These are phyloP conservation scores for Tuber indicum DNA, from an alignment of 495 filamentous ascomycete species.

Conservation along the genomic window DNA sequence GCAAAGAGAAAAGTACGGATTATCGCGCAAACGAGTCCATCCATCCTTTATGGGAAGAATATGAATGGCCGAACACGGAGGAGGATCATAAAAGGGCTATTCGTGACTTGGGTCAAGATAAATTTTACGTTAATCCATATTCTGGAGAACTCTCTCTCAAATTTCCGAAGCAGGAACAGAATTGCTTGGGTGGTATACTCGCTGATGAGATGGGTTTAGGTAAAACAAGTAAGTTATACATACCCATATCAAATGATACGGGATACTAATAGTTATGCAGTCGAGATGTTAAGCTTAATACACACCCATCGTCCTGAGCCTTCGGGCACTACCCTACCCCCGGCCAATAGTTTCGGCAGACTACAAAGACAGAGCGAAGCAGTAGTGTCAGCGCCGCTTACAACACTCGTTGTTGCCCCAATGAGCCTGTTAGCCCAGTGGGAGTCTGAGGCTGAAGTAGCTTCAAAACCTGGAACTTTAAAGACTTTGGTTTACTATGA, in stretches of 20 bases:
- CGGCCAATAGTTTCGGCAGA: slow-evolving; percentile 49
- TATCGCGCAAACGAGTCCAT: slow-evolving; percentile 62
- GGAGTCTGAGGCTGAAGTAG: slow-evolving; percentile 89
- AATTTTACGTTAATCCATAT: slow-evolving; percentile 94
- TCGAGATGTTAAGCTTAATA: slow-evolving; percentile 92
- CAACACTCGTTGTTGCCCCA: slow-evolving; percentile 88
- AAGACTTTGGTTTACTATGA: slow-evolving; percentile 89
- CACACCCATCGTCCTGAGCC: slow-evolving; percentile 69
- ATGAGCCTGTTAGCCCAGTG: slow-evolving; percentile 92
- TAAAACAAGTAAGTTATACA: slow-evolving; percentile 1
- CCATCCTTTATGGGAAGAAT: slow-evolving; percentile 98
- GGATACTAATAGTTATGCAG: slow-evolving; percentile 64
- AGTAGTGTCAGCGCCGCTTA: slow-evolving; percentile 68
- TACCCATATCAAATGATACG: slow-evolving; percentile 51
- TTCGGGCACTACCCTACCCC: slow-evolving; percentile 16
- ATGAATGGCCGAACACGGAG: slow-evolving; percentile 81
- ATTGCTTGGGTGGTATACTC: slow-evolving; percentile 86
- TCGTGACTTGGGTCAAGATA: slow-evolving; percentile 48
- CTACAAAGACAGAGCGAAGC: slow-evolving; percentile 36
- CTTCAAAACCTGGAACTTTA: slow-evolving; percentile 71
- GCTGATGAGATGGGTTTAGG: slow-evolving; percentile 76
- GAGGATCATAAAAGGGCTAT: slow-evolving; percentile 55
- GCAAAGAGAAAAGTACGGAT: slow-evolving; percentile 68
- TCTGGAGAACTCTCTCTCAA: slow-evolving; percentile 89
- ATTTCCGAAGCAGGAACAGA: slow-evolving; percentile 88